These are phyloP conservation scores for Pseudogymnoascus sp. DNA, from an alignment of 2,329 filamentous ascomycete genomes.

Conservation along the genomic window DNA sequence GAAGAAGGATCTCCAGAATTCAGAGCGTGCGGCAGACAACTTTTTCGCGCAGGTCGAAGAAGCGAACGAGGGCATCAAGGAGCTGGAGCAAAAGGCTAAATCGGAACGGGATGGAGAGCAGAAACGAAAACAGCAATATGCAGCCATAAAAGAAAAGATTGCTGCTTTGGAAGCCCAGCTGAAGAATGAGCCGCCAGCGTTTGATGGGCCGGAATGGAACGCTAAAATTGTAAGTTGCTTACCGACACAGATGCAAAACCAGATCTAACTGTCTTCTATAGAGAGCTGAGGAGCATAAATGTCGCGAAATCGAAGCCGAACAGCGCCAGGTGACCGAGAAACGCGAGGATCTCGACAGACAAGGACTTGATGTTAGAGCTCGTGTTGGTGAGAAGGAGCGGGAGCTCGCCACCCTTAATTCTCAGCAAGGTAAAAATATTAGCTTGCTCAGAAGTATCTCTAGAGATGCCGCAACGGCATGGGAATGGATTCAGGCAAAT, in stretches of 20 bases:
- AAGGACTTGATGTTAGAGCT: constrained; percentile 34
- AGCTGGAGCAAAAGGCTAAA: constrained; percentile 32
- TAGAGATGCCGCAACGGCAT: constrained; percentile 58
- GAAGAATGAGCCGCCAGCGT: constrained; percentile 53
- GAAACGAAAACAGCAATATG: constrained; percentile 41
- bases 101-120: constrained; percentile 42
- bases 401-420: constrained; percentile 55
- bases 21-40: constrained; percentile 43
- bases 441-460: constrained; percentile 53
- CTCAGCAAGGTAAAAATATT: constrained; percentile 65
- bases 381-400: constrained; percentile 33
- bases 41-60: constrained; percentile 34
- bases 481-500: constrained; percentile 75
- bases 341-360: constrained; percentile 32
- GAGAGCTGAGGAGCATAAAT: constrained; percentile 51
- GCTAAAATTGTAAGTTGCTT: constrained; percentile 53
- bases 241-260: background rate
- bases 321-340: constrained; percentile 21
- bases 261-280: constrained; percentile 23
- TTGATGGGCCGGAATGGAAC: constrained; percentile 64
- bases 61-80: constrained; percentile 30
- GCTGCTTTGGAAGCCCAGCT: constrained; percentile 53
- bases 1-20: constrained; percentile 42
- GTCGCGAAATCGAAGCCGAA: constrained; percentile 41
- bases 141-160: constrained; percentile 46